phyloP scores from a whole-genome alignment of 2,329 filamentous ascomycete species.

The Aplosporella prunicola region DNA sequence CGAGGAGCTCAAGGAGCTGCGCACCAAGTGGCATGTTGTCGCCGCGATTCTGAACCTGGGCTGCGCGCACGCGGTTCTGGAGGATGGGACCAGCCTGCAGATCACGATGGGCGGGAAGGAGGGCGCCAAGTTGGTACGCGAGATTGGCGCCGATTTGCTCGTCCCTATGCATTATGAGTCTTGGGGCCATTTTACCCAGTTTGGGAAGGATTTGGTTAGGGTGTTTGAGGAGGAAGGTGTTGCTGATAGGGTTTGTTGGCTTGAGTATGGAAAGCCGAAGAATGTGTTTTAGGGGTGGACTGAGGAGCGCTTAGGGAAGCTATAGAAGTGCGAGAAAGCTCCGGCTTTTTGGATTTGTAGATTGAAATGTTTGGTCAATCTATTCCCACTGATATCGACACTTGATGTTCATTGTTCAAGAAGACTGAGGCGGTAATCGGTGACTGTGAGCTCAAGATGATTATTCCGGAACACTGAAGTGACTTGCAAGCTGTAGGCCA shows the following conservation, averaged over 20 bases:
- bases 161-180: conserved; percentile 41
- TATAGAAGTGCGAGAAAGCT: background rate
- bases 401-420: background rate
- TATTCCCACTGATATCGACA: background rate
- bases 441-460: background rate
- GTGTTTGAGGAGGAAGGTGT: conserved; percentile 4
- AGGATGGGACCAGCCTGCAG: conserved; percentile 19
- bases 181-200: conserved; percentile 37
- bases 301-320: background rate
- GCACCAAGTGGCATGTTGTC: conserved; percentile 11
- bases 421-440: background rate
- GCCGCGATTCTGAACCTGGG: conserved; percentile 13
- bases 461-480: too few species aligned
- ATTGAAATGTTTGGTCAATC: too few species aligned
- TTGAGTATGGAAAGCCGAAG: background rate
- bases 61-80: background rate
- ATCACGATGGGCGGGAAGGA: conserved; percentile 40
- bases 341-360: too few species aligned
- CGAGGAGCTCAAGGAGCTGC: conserved; percentile 21
- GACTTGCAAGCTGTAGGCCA: too few species aligned
- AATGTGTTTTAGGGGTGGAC: background rate
- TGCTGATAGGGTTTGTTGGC: background rate
- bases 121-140: conserved; percentile 30
- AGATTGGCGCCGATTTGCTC: conserved; percentile 32
- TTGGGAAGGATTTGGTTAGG: conserved; percentile 25